A percentile compares a stretch with the other conserved stretches of the same genome.
Conservation (phyloP, 1,284 basidiomycete genomes). For the Neotropicomus parvogracilis region DNA sequence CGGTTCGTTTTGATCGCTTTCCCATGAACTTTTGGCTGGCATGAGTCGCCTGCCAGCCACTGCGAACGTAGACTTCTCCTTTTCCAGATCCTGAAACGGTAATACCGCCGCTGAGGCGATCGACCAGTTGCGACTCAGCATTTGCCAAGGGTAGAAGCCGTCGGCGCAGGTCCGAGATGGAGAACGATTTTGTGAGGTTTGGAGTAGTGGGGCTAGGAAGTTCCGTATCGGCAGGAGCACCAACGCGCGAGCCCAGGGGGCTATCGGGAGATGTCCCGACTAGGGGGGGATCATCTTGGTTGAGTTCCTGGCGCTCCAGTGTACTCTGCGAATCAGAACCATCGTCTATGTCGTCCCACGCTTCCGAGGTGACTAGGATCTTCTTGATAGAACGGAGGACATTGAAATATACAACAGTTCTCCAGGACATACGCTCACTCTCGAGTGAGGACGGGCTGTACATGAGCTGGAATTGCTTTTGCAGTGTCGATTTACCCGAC, state of each 20-base stretch:
- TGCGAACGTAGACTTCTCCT: constrained; percentile 71
- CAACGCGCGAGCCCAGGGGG: constrained; percentile 12
- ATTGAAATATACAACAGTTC: constrained; percentile 80
- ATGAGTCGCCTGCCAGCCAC: constrained; percentile 70
- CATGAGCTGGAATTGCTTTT: constrained; percentile 84
- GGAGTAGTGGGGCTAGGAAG: constrained; percentile 23
- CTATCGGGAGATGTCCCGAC: constrained; percentile 15
- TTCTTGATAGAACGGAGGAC: constrained; percentile 73
- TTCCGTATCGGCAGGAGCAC: constrained; percentile 10
- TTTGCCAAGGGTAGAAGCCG: constrained; percentile 59
- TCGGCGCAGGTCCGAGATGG: constrained; percentile 48
- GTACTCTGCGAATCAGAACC: constrained; percentile 41
- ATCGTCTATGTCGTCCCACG: constrained; percentile 60
- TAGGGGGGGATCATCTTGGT: constrained; percentile 23
- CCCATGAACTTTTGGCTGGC: constrained; percentile 37
- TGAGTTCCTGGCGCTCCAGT: constrained; percentile 32
- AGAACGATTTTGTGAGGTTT: constrained; percentile 34
- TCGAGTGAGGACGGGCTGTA: constrained; percentile 75
- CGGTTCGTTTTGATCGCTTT: constrained; percentile 23
- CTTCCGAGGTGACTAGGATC: constrained; percentile 66
- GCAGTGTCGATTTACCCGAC: constrained; percentile 77
- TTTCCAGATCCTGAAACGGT: constrained; percentile 66
- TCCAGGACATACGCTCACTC: constrained; percentile 74
- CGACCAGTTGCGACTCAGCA: constrained; percentile 60
- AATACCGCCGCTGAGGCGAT: constrained; percentile 69